Conservation (phyloP, 2,329 filamentous ascomycete genomes). For the Colletotrichum shisoi region DNA sequence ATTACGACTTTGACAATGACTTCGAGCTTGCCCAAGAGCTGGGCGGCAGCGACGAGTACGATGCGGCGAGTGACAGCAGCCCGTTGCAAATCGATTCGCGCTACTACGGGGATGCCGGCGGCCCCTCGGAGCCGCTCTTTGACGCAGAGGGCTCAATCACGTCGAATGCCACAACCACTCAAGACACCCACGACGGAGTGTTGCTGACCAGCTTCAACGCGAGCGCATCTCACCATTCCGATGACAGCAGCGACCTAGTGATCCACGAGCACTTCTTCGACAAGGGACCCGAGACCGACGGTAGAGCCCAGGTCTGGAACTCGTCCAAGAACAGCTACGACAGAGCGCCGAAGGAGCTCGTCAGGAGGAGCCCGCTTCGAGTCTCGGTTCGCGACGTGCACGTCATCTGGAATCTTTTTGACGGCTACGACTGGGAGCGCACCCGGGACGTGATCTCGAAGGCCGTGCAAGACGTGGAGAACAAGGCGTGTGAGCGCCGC, state of each 20-base stretch:
- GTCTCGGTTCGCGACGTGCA: conserved; percentile 86
- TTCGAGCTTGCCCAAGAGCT: conserved; percentile 64
- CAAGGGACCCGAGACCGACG: conserved; percentile 65
- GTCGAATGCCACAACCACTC: conserved; percentile 51
- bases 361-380: conserved; percentile 74
- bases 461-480: conserved; percentile 87
- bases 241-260: conserved; percentile 68
- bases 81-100: conserved; percentile 55
- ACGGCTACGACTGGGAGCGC: conserved; percentile 94
- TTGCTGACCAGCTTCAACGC: conserved; percentile 52
- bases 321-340: conserved; percentile 79
- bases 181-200: conserved; percentile 57
- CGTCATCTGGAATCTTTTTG: conserved; percentile 96
- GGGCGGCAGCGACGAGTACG: conserved; percentile 51
- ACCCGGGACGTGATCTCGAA: conserved; percentile 87
- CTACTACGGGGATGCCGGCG: conserved; percentile 56
- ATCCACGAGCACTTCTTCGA: conserved; percentile 83
- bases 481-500: conserved; percentile 78
- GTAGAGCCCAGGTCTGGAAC: conserved; percentile 81
- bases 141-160: conserved; percentile 53
- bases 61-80: conserved; percentile 46
- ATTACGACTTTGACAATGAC: conserved; percentile 70
- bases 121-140: conserved; percentile 58
- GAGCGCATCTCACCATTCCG: conserved; percentile 52
- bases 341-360: conserved; percentile 66